Evolutionary conservation across 805 yeast species (phyloP).

Genomic region (Millerago galiae): DNA sequence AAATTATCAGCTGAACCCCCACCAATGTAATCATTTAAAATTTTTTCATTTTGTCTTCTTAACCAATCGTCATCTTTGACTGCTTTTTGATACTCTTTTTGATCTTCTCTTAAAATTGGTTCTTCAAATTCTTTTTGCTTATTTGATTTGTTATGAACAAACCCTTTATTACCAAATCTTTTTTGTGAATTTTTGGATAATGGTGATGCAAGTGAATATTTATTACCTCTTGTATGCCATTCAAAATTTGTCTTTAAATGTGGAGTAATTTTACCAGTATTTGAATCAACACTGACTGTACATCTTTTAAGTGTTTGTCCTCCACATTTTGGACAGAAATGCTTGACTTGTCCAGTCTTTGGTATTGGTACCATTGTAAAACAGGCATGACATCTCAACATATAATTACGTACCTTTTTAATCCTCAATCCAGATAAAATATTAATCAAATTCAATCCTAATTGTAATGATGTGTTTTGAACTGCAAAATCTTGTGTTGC

Average conservation of each 20-base stretch:
- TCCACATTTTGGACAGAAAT: conserved; percentile 94
- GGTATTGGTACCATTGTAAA: conserved; percentile 77
- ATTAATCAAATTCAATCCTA: conserved; percentile 84
- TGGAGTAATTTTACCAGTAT: conserved; percentile 77
- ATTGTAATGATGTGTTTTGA: conserved; percentile 89
- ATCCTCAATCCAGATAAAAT: conserved; percentile 78
- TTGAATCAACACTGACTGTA: conserved; percentile 77
- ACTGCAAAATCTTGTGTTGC: conserved; percentile 97
- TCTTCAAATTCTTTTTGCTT: conserved; percentile 41
- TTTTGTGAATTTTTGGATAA: conserved; percentile 68
- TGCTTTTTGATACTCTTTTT: conserved; percentile 86
- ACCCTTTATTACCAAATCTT: conserved; percentile 72
- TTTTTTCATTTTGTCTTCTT: conserved; percentile 77
- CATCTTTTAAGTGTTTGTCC: conserved; percentile 86
- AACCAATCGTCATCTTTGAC: conserved; percentile 85
- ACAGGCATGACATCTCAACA: conserved; percentile 97
- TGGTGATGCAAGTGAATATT: conserved; percentile 81
- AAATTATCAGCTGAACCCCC: conserved; percentile 88
- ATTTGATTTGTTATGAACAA: conserved; percentile 61
- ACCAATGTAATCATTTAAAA: conserved; percentile 83
- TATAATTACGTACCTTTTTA: conserved; percentile 78
- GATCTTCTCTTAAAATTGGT: conserved; percentile 80
- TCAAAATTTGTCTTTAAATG: conserved; percentile 87
- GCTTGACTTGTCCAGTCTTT: conserved; percentile 67
- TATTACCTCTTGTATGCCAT: conserved; percentile 88